Conservation (phyloP, 106 monocot species). For the Platanthera zijinensis region DNA sequence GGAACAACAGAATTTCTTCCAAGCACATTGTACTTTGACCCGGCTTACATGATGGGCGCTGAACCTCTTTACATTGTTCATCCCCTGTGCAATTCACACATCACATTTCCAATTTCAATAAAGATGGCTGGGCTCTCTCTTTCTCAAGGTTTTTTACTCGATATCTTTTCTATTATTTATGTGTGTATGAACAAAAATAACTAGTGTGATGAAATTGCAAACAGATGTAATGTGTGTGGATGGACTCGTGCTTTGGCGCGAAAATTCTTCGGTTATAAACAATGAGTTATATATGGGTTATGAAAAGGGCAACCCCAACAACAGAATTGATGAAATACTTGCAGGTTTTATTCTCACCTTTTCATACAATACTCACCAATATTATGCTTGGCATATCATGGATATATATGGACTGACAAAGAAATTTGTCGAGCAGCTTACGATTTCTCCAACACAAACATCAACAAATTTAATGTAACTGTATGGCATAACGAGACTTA, state of each 20-base stretch:
- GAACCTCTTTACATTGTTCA: slow-evolving; percentile 14
- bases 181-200: background rate
- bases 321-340: slow-evolving; percentile 36
- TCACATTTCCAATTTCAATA: slow-evolving; percentile 5
- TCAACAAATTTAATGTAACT: slow-evolving; percentile 15
- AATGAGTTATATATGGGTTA: slow-evolving; percentile 43
- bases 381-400: background rate
- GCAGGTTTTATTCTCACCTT: slow-evolving; percentile 28
- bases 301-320: slow-evolving; percentile 22
- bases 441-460: slow-evolving; percentile 35
- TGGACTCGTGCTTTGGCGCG: slow-evolving; percentile 44
- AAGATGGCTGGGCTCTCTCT: background rate
- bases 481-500: slow-evolving; percentile 29
- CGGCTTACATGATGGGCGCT: background rate
- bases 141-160: background rate
- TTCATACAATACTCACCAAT: background rate
- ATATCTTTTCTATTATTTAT: background rate
- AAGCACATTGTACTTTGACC: background rate
- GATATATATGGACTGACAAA: background rate
- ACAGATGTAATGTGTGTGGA: slow-evolving; percentile 43
- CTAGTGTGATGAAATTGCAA: background rate
- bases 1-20: background rate
- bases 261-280: slow-evolving; percentile 40
- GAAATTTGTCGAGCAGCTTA: slow-evolving; percentile 24
- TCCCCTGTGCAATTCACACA: slow-evolving; percentile 12